These are phyloP conservation scores for Tuber brumale DNA, from an alignment of 495 filamentous ascomycete genomes.

Conservation along the genomic window DNA sequence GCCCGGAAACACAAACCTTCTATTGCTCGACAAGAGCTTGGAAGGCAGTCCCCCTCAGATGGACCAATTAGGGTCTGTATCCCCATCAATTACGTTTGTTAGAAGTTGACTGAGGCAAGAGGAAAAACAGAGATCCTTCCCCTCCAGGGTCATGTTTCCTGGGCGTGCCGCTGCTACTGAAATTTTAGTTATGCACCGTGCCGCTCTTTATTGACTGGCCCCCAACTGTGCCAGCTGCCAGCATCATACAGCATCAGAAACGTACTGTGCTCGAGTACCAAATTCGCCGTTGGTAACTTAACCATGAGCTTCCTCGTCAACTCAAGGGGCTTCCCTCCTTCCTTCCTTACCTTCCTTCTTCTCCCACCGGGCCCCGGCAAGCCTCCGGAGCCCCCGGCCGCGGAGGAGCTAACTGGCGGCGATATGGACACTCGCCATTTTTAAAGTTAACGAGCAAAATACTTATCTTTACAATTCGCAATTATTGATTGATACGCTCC, in stretches of 20 bases:
- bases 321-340: neutral
- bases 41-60: too few species aligned
- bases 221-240: neutral
- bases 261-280: neutral
- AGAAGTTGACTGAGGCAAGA: too few species aligned
- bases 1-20: too few species aligned
- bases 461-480: constrained; percentile 6
- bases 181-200: too few species aligned
- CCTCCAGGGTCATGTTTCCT: too few species aligned
- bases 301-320: neutral
- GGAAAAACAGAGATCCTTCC: too few species aligned
- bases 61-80: too few species aligned
- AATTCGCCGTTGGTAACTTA: neutral
- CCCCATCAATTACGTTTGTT: too few species aligned
- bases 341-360: neutral
- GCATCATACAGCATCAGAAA: neutral
- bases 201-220: too few species aligned
- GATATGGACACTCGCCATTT: neutral
- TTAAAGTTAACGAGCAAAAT: neutral
- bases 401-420: neutral
- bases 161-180: too few species aligned
- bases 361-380: neutral
- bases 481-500: neutral
- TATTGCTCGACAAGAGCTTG: too few species aligned
- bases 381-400: neutral